Evolutionary conservation across 768 basidiomycete genomes (phyloP).

Genomic region (Rhizopogon rudus): DNA sequence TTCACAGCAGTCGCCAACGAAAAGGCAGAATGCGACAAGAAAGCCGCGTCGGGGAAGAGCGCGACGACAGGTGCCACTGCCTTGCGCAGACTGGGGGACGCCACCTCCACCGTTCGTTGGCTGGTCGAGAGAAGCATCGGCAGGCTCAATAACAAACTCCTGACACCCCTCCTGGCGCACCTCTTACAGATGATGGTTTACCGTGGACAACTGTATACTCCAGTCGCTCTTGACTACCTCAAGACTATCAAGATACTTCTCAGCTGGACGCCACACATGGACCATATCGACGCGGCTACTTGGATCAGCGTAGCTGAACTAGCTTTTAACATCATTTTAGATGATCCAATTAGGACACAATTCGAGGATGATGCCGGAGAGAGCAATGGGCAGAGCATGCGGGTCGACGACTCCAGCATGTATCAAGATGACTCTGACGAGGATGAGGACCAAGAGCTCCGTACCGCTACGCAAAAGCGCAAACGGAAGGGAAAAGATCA

Average conservation of each 20-base stretch:
- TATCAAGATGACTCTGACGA: constrained; percentile 29
- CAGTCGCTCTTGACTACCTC: constrained; percentile 74
- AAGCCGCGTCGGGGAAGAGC: constrained; percentile 36
- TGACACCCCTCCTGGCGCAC: constrained; percentile 58
- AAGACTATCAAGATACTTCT: constrained; percentile 70
- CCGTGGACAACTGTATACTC: constrained; percentile 47
- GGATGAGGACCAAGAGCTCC: constrained; percentile 21
- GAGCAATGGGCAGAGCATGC: constrained; percentile 12
- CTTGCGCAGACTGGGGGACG: constrained; percentile 57
- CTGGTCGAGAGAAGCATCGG: constrained; percentile 60
- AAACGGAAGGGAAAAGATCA: constrained; percentile 22
- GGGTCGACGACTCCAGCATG: constrained; percentile 20
- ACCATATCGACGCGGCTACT: constrained; percentile 54
- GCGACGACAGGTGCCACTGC: constrained; percentile 41
- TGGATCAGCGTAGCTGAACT: constrained; percentile 72
- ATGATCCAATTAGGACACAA: constrained; percentile 38
- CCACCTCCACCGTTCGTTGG: constrained; percentile 66
- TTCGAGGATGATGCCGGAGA: constrained; percentile 16
- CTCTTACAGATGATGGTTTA: constrained; percentile 55
- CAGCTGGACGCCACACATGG: constrained; percentile 68
- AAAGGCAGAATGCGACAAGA: constrained; percentile 41
- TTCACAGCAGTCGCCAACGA: constrained; percentile 65
- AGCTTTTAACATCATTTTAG: constrained; percentile 74
- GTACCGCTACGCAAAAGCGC: constrained; percentile 9
- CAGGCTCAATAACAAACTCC: constrained; percentile 48